Evolutionary conservation across 192 early-diverging fungal species (phyloP).

Genomic region (Phycomyces nitens): DNA sequence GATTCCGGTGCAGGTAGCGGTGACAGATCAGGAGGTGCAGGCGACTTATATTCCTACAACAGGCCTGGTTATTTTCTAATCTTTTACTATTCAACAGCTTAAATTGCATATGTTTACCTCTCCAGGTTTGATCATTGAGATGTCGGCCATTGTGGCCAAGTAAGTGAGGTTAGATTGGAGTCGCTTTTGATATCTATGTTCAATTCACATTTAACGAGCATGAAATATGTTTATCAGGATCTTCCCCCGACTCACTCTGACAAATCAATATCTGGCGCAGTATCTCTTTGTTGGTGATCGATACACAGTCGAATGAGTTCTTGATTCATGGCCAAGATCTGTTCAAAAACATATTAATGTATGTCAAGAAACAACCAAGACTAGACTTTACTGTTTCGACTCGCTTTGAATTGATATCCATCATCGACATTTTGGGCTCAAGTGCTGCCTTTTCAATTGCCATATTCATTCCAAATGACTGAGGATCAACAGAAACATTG

Average conservation of each 20-base stretch:
- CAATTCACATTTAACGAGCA: not conserved
- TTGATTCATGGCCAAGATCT: conserved; percentile 34
- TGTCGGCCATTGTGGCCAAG: conserved; percentile 36
- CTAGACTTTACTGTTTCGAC: conserved; percentile 22
- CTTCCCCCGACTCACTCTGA: conserved; percentile 15
- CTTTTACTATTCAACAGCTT: not conserved
- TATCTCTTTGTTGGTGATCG: conserved; percentile 14
- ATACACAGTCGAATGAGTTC: conserved; percentile 33
- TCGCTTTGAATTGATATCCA: conserved; percentile 23
- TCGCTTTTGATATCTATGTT: conserved; percentile 27
- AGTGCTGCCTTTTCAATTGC: not conserved
- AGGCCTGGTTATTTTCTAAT: not conserved
- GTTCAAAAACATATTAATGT: not conserved
- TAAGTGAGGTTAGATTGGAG: conserved; percentile 37
- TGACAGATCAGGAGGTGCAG: conserved; percentile 27
- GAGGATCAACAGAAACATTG: not conserved
- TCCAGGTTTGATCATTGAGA: conserved; percentile 26
- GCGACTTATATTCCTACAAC: conserved; percentile 22
- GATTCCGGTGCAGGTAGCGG: conserved; percentile 28
- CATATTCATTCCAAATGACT: not conserved
- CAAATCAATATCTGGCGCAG: conserved; percentile 16
- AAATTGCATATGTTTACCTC: conserved; percentile 14
- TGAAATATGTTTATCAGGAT: not conserved
- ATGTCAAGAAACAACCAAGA: not conserved
- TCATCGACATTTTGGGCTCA: not conserved